Base-by-base conservation (phyloP, 2,329 filamentous ascomycete genomes). In the Geosmithia putterillii region DNA sequence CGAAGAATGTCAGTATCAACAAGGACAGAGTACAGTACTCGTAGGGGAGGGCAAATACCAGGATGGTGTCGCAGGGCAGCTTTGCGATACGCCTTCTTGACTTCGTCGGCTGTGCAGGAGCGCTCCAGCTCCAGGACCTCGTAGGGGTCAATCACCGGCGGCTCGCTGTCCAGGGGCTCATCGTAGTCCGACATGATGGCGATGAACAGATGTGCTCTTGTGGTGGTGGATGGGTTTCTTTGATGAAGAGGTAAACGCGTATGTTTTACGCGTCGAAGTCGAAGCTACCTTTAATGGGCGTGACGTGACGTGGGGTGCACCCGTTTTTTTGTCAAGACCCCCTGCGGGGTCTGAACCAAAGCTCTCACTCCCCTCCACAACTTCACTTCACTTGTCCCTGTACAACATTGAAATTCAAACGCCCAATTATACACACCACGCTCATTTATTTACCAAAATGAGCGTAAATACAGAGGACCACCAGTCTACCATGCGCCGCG, bases 71-170 rank as follows among this genome's bases (percentile, higher is more conserved):
- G 88, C 46, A 98, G 71, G 3, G 92, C 92, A 42, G 83, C 79
- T 60, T 94, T 95, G 57, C 87, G 84, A 67, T 98, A 98, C 17
- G 90, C 87, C 17, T 78, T 79, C 60, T 94, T 95, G 65, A 98
- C 76, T 54, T 95, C 77, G 48, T 87, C 79, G 36, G 79, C 66
- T 0, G 83, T 85, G 14, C 88, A 88, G 42, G 75, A 68, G 47
- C 77, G 76, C 34, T 81, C 72, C 36, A 98, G 61, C 19, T 70
- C 75, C 8, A 98, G 78, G 43, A 90, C 76, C 53, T 81, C 75
- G 57, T 98, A 98, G 0, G 92, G 90, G 52, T 85, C 69, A 38
- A 83, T 78, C 17, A 56, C 56, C 0, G 85, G 83, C 1, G 77
- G 81, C 34, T 77, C 73, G 45, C 69, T 70, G 21, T 74, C 67